A percentile compares a stretch with the other conserved stretches of the same genome.
Conservation (phyloP, 2,329 filamentous ascomycete genomes). For the Fusarium duplospermum region DNA sequence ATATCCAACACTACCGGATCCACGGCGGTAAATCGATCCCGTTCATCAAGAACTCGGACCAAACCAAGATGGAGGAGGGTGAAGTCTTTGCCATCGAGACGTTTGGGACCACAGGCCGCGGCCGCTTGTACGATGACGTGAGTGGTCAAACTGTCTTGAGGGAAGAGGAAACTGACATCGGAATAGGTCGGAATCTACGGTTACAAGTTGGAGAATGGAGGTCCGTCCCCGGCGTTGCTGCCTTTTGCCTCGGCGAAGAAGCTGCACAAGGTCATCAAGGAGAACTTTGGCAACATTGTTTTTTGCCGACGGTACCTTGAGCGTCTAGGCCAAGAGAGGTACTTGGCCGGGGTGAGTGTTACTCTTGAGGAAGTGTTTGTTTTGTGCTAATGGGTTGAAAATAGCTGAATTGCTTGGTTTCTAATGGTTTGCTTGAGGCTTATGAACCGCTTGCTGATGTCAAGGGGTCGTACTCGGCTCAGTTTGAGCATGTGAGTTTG, state of each 20-base stretch:
- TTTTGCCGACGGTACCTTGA: slow-evolving; percentile 73
- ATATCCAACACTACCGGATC: slow-evolving; percentile 86
- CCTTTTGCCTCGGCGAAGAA: slow-evolving; percentile 65
- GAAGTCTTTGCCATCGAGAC: slow-evolving; percentile 95
- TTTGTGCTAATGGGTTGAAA: slow-evolving; percentile 43
- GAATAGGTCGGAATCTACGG: slow-evolving; percentile 62
- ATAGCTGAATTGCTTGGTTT: slow-evolving; percentile 67
- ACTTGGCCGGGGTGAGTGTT: slow-evolving; percentile 64
- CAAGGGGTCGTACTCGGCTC: slow-evolving; percentile 71
- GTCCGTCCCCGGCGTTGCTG: slow-evolving; percentile 49
- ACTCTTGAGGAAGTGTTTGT: not conserved
- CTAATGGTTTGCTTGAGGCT: slow-evolving; percentile 66
- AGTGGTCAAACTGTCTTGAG: not conserved
- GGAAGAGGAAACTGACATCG: not conserved
- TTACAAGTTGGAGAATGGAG: slow-evolving; percentile 58
- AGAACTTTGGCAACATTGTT: slow-evolving; percentile 71
- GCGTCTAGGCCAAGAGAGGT: slow-evolving; percentile 69
- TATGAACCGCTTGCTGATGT: slow-evolving; percentile 69
- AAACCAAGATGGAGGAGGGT: slow-evolving; percentile 95
- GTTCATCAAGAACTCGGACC: slow-evolving; percentile 84
- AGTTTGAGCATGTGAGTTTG: slow-evolving; percentile 67
- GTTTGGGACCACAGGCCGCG: slow-evolving; percentile 89
- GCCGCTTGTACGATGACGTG: slow-evolving; percentile 83
- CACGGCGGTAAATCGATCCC: slow-evolving; percentile 91
- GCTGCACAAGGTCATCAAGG: slow-evolving; percentile 67